Evolutionary conservation across 805 yeast genomes (phyloP).

Genomic region (Yarrowia sp.): DNA sequence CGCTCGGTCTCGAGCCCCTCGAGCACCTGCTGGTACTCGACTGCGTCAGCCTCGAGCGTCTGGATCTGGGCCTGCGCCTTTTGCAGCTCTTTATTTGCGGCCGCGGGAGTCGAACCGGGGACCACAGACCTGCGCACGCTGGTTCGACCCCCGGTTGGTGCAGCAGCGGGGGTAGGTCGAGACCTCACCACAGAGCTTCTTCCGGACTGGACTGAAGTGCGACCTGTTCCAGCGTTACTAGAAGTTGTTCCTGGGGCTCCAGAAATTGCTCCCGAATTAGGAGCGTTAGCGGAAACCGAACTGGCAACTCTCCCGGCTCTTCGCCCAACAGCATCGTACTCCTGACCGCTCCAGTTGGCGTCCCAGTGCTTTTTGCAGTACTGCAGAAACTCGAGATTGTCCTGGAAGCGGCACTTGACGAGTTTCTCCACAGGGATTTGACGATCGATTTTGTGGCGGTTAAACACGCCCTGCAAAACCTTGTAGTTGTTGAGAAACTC

Average conservation of each 20-base stretch:
- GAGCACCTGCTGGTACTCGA: conserved; percentile 56
- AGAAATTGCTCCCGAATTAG: background rate
- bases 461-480: conserved; percentile 77
- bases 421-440: conserved; percentile 77
- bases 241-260: background rate
- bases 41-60: conserved; percentile 49
- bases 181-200: too few relatives aligned
- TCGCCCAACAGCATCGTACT: conserved; percentile 67
- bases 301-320: conserved; percentile 42
- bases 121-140: background rate
- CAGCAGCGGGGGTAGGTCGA: too few relatives aligned
- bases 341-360: conserved; percentile 64
- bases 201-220: background rate
- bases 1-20: conserved; percentile 74
- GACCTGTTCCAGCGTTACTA: too few relatives aligned
- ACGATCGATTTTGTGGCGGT: conserved; percentile 65
- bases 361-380: conserved; percentile 86
- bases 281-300: too few relatives aligned
- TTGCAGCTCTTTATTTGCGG: too few relatives aligned
- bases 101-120: conserved; percentile 35
- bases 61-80: conserved; percentile 46
- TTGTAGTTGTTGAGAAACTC: conserved; percentile 81
- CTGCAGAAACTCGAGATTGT: conserved; percentile 89
- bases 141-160: background rate
- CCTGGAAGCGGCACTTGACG: conserved; percentile 86